Percentiles rank a stretch among this genome's conserved stretches.
These are phyloP conservation scores for Cladosporium sp. DNA, from an alignment of 2,329 filamentous ascomycete species.

Conservation along the genomic window DNA sequence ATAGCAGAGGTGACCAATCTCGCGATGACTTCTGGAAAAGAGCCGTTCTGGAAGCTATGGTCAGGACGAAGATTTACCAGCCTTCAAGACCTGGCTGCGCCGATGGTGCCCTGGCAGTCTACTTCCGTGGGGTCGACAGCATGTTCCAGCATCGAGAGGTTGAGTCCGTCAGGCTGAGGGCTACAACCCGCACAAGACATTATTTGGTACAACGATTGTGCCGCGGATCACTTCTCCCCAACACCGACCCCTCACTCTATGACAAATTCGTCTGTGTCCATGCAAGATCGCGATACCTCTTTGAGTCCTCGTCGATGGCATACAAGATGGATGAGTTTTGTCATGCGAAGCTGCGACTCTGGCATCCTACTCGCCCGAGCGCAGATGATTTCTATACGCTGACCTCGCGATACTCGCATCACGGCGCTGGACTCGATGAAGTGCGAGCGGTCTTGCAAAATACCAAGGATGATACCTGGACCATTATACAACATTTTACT, in stretches of 20 bases:
- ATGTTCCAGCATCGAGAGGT: neutral
- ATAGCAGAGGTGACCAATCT: neutral
- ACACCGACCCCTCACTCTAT: neutral
- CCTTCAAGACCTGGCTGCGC: neutral
- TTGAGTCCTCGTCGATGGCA: neutral
- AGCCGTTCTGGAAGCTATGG: conserved; percentile 16
- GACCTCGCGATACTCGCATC: neutral
- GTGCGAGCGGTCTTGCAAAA: neutral
- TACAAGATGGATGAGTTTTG: neutral
- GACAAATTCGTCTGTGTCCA: neutral
- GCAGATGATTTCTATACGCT: neutral
- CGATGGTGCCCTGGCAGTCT: conserved; percentile 15
- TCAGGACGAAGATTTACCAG: conserved; percentile 7
- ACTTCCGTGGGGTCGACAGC: conserved; percentile 11
- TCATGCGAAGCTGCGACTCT: neutral
- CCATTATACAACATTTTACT: neutral
- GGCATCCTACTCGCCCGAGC: neutral
- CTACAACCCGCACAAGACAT: neutral
- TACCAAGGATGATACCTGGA: neutral
- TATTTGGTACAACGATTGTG: neutral
- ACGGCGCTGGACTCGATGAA: neutral
- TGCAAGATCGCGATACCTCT: neutral
- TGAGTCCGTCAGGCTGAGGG: neutral
- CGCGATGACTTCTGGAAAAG: conserved; percentile 20
- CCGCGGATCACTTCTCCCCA: neutral